Evolutionary conservation across 208 protist species (phyloP).

Genomic region (Acanthamoeba lenticulata): DNA sequence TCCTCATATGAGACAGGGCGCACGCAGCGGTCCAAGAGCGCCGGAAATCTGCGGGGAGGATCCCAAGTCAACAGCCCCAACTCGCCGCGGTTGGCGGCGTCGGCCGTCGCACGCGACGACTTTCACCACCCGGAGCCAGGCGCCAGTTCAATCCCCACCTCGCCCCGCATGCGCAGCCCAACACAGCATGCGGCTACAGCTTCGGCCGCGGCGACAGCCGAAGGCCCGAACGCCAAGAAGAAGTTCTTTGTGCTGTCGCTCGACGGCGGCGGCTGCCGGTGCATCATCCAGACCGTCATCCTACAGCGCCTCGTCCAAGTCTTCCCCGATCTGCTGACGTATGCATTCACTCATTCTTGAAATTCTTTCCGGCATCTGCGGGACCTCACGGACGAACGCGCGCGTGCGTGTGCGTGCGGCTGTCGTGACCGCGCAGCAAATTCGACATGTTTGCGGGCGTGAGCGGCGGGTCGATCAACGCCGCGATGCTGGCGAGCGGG

Average conservation of each 20-base stretch:
- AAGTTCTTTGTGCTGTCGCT: constrained; percentile 52
- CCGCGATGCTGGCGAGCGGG: neutral
- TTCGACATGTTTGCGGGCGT: constrained; percentile 59
- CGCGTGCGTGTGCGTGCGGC: too few relatives aligned
- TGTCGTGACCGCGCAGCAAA: neutral
- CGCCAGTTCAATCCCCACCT: too few relatives aligned
- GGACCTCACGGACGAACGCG: too few relatives aligned
- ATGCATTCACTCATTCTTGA: neutral
- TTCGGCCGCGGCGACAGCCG: neutral
- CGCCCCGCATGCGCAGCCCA: neutral
- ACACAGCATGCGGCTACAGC: neutral
- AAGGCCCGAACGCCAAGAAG: neutral
- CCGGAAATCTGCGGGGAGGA: neutral
- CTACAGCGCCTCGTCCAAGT: neutral
- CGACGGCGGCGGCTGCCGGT: constrained; percentile 32
- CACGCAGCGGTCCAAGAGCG: neutral
- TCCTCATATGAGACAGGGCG: neutral
- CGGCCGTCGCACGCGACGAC: neutral
- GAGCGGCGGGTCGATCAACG: constrained; percentile 49
- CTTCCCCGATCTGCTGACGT: constrained; percentile 35
- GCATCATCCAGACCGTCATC: constrained; percentile 48
- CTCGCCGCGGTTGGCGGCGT: neutral
- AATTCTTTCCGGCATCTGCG: neutral
- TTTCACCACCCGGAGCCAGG: neutral
- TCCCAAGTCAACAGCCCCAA: neutral